These are phyloP conservation scores for Colletotrichum costaricense DNA, from an alignment of 2,329 filamentous ascomycete species.

Conservation along the genomic window DNA sequence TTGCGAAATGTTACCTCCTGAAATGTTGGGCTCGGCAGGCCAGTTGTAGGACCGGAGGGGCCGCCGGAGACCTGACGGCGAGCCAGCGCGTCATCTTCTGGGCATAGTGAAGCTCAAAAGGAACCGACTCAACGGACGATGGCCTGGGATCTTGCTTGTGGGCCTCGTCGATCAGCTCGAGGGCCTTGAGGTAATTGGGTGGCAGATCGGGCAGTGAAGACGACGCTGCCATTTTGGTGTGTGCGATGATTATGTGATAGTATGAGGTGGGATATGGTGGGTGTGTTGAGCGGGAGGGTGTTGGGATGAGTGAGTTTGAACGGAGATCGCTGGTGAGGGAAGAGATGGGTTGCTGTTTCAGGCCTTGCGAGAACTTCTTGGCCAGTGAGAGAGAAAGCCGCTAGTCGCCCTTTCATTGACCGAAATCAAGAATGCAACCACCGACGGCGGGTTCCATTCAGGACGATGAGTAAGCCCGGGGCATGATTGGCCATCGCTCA, in stretches of 20 bases:
- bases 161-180: slow-evolving; percentile 78
- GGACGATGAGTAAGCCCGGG: slow-evolving; percentile 23
- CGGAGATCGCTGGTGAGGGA: background rate
- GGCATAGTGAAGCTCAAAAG: slow-evolving; percentile 87
- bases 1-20: slow-evolving; percentile 60
- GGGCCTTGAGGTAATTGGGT: slow-evolving; percentile 60
- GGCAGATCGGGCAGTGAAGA: slow-evolving; percentile 46
- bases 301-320: background rate
- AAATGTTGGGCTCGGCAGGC: slow-evolving; percentile 90
- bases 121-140: slow-evolving; percentile 58
- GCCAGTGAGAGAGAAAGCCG: background rate
- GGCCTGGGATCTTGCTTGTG: slow-evolving; percentile 50
- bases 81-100: slow-evolving; percentile 83
- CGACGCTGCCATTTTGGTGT: slow-evolving; percentile 6
- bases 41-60: slow-evolving; percentile 75
- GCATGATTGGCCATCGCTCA: background rate
- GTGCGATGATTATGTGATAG: background rate
- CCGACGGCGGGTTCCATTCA: too few species aligned
- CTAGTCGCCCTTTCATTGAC: background rate
- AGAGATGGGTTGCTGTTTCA: slow-evolving; percentile 10
- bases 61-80: slow-evolving; percentile 65
- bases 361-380: background rate
- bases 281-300: background rate
- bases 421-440: too few species aligned
- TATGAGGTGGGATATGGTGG: background rate